Base-by-base conservation (phyloP, 805 yeast genomes). In the Kurtzmaniella cleridarum region DNA sequence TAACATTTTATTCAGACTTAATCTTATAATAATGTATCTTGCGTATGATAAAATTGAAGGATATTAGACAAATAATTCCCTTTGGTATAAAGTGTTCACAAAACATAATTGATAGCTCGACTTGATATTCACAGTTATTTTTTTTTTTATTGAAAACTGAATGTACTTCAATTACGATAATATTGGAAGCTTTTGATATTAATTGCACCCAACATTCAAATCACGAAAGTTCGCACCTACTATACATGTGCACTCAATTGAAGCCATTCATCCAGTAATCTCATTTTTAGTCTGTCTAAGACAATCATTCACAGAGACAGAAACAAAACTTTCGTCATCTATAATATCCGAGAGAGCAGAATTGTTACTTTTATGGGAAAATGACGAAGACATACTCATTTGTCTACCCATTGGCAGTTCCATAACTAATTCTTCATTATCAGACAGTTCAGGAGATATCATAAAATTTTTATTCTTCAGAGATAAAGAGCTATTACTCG, bases 261-360 rank as follows among this genome's bases (percentile, higher is more conserved):
- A 15, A 4, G 8, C 33, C 11, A 30, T 5, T 30, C 44, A 47
- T 30, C 62, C 62, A 39, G 56, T 57, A 36, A 67, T 57, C 50
- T 66, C 72, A 8, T 66, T 62, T 30, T 62, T 60, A 29, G 65
- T 50, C 43, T 59, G 64, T 43, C 70, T 56, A 36, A 67, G 51
- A 42, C 71, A 65, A 41, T 67, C 71, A 27, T 66, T 71, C 33
- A 66, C 57, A 4, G 68, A 56, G 18, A 62, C 51, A 23, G 63
- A 57, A 23, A 67, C 58, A 30, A 67, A 60, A 43, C 68, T 62
- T 39, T 63, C 70, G 39, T 54, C 53, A 41, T 64, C 71, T 33
- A 43, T 43, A 27, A 50, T 15, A 15, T 35, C 38, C 3, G 27
- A 12, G 24, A 18, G 17, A 17, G 27, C 34, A 14, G 38, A 35